Conservation (phyloP, 257 asterid species). For the Solanum bulbocastanum region DNA sequence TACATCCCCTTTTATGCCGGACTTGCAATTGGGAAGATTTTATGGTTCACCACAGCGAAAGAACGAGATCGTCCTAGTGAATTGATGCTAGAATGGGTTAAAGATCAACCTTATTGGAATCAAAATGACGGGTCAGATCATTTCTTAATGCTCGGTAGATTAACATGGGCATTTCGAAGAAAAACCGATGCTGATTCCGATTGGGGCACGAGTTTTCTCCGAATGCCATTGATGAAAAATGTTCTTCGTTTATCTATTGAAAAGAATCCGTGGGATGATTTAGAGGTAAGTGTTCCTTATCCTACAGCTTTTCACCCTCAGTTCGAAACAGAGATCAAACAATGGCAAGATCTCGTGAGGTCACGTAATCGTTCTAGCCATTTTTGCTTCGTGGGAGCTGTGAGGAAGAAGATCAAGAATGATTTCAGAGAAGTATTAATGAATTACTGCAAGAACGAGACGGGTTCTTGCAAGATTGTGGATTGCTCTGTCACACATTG, state of each 20-base stretch:
- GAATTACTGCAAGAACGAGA: conserved; percentile 17
- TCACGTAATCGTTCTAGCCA: conserved; percentile 12
- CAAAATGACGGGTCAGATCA: conserved; percentile 47
- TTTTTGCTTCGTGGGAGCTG: conserved; percentile 17
- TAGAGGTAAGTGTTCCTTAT: conserved; percentile 27
- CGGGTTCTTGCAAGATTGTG: conserved; percentile 9
- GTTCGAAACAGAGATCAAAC: conserved; percentile 7
- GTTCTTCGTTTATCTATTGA: conserved; percentile 38
- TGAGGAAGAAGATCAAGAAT: conserved; percentile 15
- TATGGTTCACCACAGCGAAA: conserved; percentile 39
- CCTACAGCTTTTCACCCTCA: conserved; percentile 30
- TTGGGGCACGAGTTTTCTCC: conserved; percentile 52
- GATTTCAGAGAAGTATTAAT: conserved; percentile 18
- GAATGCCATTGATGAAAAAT: conserved; percentile 44
- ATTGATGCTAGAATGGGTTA: conserved; percentile 39
- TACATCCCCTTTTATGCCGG: conserved; percentile 65
- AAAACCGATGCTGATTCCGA: conserved; percentile 23
- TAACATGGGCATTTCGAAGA: conserved; percentile 70
- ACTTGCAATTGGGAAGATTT: conserved; percentile 42
- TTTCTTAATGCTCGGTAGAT: conserved; percentile 38
- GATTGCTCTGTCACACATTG: conserved; percentile 20
- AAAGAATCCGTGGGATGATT: conserved; percentile 15
- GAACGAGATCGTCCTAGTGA: conserved; percentile 33
- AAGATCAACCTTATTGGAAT: conserved; percentile 22
- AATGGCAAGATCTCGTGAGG: conserved; percentile 15